Evolutionary conservation across 139 green algal species (phyloP), one percentile per base, ranked within the genome.

Genomic region (Gonium pectorale): DNA sequence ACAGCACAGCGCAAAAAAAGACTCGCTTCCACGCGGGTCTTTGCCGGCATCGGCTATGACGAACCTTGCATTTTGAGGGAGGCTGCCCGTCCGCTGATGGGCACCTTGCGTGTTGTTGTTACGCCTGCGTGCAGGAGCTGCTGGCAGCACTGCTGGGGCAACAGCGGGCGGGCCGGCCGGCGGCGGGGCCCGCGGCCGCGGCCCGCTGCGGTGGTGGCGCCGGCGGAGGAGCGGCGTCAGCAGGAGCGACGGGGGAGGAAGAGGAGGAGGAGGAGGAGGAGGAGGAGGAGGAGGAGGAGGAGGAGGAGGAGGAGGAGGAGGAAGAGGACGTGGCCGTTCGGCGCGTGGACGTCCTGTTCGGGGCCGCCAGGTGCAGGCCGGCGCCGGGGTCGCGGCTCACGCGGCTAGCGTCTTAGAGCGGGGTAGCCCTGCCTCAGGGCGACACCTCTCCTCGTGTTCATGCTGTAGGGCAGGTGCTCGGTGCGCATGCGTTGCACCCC

Each of bases 101-200:
- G n/a, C n/a, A n/a, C n/a, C n/a, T n/a, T n/a, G n/a, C n/a, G n/a
- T n/a, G n/a, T n/a, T n/a, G n/a, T n/a, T n/a, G n/a, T n/a, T n/a
- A n/a, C n/a, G n/a, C 63, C 26, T 62, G 66, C 66, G 63, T 86
- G 6, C 7, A 5, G 21, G 82, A 87, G 82, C 54, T 87, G 70
- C n/a, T 87, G 27, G 38, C 62, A 22, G 71, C 82, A 5, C 0
- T 43, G 35, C 11, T 15, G 46, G 46, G 46, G 46, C 46, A 24
- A 15, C 46, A 15, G 46, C 46, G 13, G 46, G 46, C 46, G 46
- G 46, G 49, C 70, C 2, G 44, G 70, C 46, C 15, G 40, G 43
- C 41, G 68, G 27, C 43, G 43, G 8, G 70, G 38, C 24, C 46
- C 46, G 70, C 68, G n/a, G 68, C 43, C 33, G 68, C 43, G 54